Base-by-base conservation (phyloP, 2,329 filamentous ascomycete species). In the Xylaria hypoxylon region DNA sequence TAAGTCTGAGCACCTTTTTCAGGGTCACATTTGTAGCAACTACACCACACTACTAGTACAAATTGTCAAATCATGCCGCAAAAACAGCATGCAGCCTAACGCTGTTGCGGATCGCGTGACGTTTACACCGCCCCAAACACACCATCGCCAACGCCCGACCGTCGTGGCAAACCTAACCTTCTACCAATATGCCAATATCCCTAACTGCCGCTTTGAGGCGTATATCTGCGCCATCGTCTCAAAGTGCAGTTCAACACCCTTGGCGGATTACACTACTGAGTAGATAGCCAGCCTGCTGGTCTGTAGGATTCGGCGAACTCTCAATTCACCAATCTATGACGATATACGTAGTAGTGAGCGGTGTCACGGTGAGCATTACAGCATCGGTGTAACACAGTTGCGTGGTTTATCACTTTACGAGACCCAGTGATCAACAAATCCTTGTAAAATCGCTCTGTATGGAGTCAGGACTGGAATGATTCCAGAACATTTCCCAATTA, bases 41-140 rank as follows among this genome's bases (percentile, higher is more conserved):
- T 7, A 28, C 8, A n/a, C n/a, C n/a, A n/a, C n/a, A n/a, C 13
- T 11, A 35, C 33, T 35, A 35, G 13, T 38, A 15, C 10, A 15
- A 26, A 19, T 22, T 44, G 40, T 26, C 31, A 24, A 10, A 22
- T 53, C 33, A 15, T 33, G 11, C 13, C 11, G 35, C 13, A 15
- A 38, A 38, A 13, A 38, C 33, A 13, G 28, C 35, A 38, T 38
- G 26, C 8, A 33, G 48, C 17, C 17, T 31, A 13, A 53, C 2
- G 33, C 33, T 17, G 13, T 53, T 42, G 42, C 24, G 42, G n/a
- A 56, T n/a, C 62, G 51, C 15, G 44, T 65, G 62, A 65, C 35
- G 13, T 65, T 50, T 61, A 57, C 62, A 65, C 57, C 26, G 62
- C 62, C 62, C 51, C 57, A 51, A 50, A 51, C 44, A 38, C 56